Base-by-base conservation (phyloP, 1,284 basidiomycete species). In the Naganishia liquefaciens region DNA sequence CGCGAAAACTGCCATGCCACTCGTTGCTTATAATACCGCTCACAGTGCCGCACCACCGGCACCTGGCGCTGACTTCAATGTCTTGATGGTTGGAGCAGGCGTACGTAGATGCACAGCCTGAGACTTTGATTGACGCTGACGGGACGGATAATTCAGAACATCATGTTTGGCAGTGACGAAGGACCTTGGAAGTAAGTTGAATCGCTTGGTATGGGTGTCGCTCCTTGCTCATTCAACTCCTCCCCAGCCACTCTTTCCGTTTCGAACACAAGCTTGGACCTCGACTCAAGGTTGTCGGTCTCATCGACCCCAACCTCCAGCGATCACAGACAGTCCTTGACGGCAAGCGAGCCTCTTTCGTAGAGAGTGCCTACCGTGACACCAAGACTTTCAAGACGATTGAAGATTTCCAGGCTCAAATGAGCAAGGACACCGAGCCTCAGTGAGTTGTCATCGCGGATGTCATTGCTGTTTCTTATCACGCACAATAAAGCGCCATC, bases 211-310 rank as follows among this genome's bases (percentile, higher is more conserved):
- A 23, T 39, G 25, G 37, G 37, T 54, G 39, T 19, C 40, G n/a
- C n/a, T n/a, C 33, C 2, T 7, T 37, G 33, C 33, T 37, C 33
- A 37, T 37, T n/a, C 50, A 28, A 52, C 46, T 13, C 28, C 23
- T 51, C 19, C 44, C 40, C 28, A 93, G 94, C 80, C 92, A 95
- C 79, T 94, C 91, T 54, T 92, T 94, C 86, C 90, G 93, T 75
- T 86, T 95, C 72, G 92, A 94, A 82, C 78, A 94, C 82, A 97
- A 99, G 83, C 89, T 99, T 67, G 95, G 95, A 52, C 90, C 88
- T 25, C 91, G 95, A 73, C 88, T 99, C 79, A 97, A 96, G 79
- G 93, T 99, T 62, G 86, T 92, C 63, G 95, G 92, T 17, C 83
- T 99, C 65, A 90, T 99, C 73, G 95, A 99, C 78, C 95, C 96